Base-by-base conservation (phyloP, 352 stramenopile species). In the Pythium coloratum region DNA sequence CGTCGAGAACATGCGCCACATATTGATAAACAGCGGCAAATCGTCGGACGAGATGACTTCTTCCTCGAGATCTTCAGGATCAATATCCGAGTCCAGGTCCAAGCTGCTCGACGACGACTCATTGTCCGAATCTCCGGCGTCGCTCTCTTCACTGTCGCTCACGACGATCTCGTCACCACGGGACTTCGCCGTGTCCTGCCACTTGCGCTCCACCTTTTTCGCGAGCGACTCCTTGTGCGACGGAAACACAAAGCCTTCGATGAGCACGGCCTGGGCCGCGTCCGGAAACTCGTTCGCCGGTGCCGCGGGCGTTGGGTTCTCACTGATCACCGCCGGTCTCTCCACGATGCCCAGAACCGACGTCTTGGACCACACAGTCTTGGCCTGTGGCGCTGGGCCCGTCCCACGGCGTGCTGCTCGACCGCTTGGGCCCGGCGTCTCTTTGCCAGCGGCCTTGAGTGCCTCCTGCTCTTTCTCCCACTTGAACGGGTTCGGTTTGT, bases 181-280 rank as follows among this genome's bases (percentile, higher is more conserved):
- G 18, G 44, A 32, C 7, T 62, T 53, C 1, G 40, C 55, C 12
- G 49, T 44, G 26, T 74, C 55, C 40, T 71, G 69, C 63, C 51
- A 69, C 32, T 81, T 78, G 46, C 75, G 77, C 50, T 91, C 82
- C 32, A 95, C 76, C 60, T 89, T 90, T 50, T 90, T 92, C 6
- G 85, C 87, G 24, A 91, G 47, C 61, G 79, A 80, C 28, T 82
- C 62, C 67, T 95, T 95, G 74, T 95, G 88, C 46, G 79, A 75
- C 33, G 88, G 88, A 56, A 95, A 95, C 51, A 94, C 76, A 59
- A 92, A 94, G 47, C 88, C 88, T 62, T 95, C 88, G 38, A 95
- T 94, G 20, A 90, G 71, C 51, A 88, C 78, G 1, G 85, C 82
- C 28, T 95, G 82, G 26, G 79, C 57, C 6, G 69, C 64, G 3